These are phyloP conservation scores for Austroboletus eburneus DNA, from an alignment of 768 basidiomycete species.

Conservation along the genomic window DNA sequence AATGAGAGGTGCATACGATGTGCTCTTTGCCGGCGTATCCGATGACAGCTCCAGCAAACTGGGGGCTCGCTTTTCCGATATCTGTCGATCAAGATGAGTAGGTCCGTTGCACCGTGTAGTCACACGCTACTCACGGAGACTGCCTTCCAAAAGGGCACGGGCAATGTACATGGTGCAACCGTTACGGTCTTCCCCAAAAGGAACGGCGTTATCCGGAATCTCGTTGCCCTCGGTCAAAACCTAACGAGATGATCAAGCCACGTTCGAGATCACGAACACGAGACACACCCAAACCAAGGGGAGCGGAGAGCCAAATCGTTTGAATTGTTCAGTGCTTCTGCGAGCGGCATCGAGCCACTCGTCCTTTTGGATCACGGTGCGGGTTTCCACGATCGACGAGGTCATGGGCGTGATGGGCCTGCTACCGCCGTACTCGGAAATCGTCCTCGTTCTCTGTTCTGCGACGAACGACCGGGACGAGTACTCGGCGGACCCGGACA, in stretches of 20 bases:
- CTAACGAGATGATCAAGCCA: conserved; percentile 5
- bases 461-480: background rate
- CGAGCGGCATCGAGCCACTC: conserved; percentile 29
- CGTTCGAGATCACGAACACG: background rate
- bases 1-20: conserved; percentile 19
- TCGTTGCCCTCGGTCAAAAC: conserved; percentile 27
- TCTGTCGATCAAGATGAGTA: conserved; percentile 16
- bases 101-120: background rate
- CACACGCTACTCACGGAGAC: conserved; percentile 23
- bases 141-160: conserved; percentile 30
- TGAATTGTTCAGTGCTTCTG: conserved; percentile 28
- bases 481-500: conserved; percentile 13
- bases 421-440: conserved; percentile 13
- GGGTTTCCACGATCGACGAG: conserved; percentile 8
- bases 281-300: conserved; percentile 31
- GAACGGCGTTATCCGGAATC: conserved; percentile 34
- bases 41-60: conserved; percentile 30
- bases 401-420: conserved; percentile 20
- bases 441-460: conserved; percentile 15
- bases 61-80: conserved; percentile 32
- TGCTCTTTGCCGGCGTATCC: conserved; percentile 33
- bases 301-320: conserved; percentile 23
- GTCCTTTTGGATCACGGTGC: conserved; percentile 20
- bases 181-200: conserved; percentile 30
- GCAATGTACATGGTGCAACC: conserved; percentile 28